Base-by-base conservation (phyloP, 176 grass and related monocot species). In the Lolium multiflorum region DNA sequence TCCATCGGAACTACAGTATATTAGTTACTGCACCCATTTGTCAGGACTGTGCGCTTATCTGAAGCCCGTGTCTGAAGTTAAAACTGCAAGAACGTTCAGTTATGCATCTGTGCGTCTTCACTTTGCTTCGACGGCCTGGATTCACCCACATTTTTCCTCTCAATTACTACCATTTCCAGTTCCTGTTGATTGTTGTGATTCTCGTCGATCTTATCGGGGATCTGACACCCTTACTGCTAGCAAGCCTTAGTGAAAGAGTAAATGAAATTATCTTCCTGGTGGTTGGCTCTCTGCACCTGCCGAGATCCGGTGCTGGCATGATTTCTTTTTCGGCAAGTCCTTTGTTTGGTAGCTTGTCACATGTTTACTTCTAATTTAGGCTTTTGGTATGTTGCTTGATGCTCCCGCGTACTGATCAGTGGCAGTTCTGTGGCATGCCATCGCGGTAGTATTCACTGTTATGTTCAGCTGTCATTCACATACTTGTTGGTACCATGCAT, bases 1-100 rank as follows among this genome's bases (percentile, higher is more conserved):
- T 18, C 8, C 46, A 47, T 56, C 49, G 48, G 82, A 43, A 50
- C 20, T 5, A 43, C n/a, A n/a, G n/a, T n/a, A n/a, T 65, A 77
- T 13, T 84, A 37, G 49, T 84, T 76, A 41, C 44, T 76, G 39
- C 26, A 74, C 56, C 43, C 28, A 57, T 57, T 49, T 77, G 14
- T 66, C 26, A 16, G 14, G 35, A 26, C 63, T 66, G 63, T 66
- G 26, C 63, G 63, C 26, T 35, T 66, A 66, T 35, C 26, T 37
- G 25, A 65, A 65, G 62, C 62, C 31, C 25, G 4, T 65, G 61
- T 64, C 11, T 64, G 25, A 65, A 65, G 25, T 65, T 12, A 28
- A 28, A 9, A 63, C 24, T 63, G 60, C 12, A 22, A 26, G 26
- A 26, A 63, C 62, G 31, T 65, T 65, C 25, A 65, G 62, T 15